Evolutionary conservation across 768 basidiomycete species (phyloP).

Genomic region (Suillus placidus): DNA sequence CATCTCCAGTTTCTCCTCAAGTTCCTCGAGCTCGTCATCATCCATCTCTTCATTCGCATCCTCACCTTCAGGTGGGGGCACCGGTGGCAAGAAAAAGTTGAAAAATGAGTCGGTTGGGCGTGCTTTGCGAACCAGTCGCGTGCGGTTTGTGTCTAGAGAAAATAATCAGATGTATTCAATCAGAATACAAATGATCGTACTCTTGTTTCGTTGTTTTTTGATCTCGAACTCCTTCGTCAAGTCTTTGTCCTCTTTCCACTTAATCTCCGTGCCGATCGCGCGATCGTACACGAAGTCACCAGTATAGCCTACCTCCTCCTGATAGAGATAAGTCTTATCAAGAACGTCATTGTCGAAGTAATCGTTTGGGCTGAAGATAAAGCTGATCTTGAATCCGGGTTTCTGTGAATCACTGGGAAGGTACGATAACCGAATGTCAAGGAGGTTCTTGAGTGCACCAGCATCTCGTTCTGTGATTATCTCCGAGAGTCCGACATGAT

Average conservation of each 20-base stretch:
- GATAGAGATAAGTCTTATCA: conserved; percentile 94
- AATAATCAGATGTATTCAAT: conserved; percentile 9
- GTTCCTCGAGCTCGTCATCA: conserved; percentile 83
- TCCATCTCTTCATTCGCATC: conserved; percentile 72
- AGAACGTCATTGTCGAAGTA: conserved; percentile 85
- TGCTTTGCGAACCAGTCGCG: conserved; percentile 82
- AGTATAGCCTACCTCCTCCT: conserved; percentile 89
- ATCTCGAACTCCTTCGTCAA: conserved; percentile 97
- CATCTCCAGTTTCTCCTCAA: conserved; percentile 91
- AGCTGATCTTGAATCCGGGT: conserved; percentile 91
- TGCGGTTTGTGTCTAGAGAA: conserved; percentile 75
- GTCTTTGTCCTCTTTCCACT: conserved; percentile 99
- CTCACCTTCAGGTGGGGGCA: conserved; percentile 68
- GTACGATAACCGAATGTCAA: conserved; percentile 81
- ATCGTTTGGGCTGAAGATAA: conserved; percentile 80
- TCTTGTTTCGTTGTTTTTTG: conserved; percentile 99
- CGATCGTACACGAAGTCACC: conserved; percentile 98
- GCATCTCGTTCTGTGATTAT: conserved; percentile 94
- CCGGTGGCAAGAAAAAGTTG: conserved; percentile 93
- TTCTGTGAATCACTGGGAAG: conserved; percentile 63
- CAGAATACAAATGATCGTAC: conserved; percentile 42
- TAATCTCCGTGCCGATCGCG: conserved; percentile 88
- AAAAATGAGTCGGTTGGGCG: conserved; percentile 95
- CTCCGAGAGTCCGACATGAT: conserved; percentile 84
- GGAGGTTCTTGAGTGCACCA: conserved; percentile 79